Conservation (phyloP, 495 filamentous ascomycete genomes). For the Daldinia childiae region DNA sequence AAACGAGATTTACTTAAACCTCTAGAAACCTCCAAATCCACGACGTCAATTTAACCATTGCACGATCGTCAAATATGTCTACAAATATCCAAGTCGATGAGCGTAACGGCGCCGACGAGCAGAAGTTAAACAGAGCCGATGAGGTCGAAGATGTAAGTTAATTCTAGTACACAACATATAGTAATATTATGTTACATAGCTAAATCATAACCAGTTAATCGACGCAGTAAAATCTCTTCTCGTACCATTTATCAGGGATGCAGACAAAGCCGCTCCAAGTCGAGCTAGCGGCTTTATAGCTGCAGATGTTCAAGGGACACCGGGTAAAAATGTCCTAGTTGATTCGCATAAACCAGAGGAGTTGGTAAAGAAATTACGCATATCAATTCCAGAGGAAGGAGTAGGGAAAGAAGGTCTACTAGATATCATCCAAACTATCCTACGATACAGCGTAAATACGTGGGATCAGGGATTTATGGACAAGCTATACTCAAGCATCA, state of each 20-base stretch:
- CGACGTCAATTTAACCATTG: background rate
- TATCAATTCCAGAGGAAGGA: slow-evolving; percentile 69
- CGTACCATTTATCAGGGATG: slow-evolving; percentile 78
- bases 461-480: slow-evolving; percentile 97
- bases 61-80: slow-evolving; percentile 18
- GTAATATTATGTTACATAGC: background rate
- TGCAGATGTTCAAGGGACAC: slow-evolving; percentile 51
- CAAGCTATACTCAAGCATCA: slow-evolving; percentile 87
- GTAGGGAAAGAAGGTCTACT: slow-evolving; percentile 80
- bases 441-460: slow-evolving; percentile 90
- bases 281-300: slow-evolving; percentile 62
- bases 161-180: background rate
- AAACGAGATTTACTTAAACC: background rate
- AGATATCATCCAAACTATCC: slow-evolving; percentile 68
- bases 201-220: slow-evolving; percentile 65
- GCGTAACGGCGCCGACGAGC: slow-evolving; percentile 2
- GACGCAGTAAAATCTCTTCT: slow-evolving; percentile 76
- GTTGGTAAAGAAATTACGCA: slow-evolving; percentile 68
- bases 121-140: slow-evolving; percentile 56
- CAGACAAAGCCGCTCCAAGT: slow-evolving; percentile 69
- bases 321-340: slow-evolving; percentile 68
- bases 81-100: slow-evolving; percentile 18
- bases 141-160: slow-evolving; percentile 65
- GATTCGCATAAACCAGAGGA: slow-evolving; percentile 76
- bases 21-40: background rate